These are phyloP conservation scores for Syzygium aromaticum DNA, from an alignment of 345 rosid genomes.

Conservation along the genomic window DNA sequence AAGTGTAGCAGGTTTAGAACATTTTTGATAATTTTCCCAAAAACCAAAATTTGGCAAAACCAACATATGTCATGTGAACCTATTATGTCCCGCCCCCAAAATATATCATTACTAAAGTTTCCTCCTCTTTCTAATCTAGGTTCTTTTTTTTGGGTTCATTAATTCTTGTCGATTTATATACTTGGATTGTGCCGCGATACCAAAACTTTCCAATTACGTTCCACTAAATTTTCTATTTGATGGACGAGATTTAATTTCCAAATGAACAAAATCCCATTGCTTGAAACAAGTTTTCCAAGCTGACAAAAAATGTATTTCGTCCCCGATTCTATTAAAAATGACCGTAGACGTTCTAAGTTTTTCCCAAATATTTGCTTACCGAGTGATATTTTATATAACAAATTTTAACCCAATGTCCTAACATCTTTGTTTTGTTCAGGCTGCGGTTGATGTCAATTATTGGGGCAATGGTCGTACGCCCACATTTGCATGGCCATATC, in stretches of 20 bases:
- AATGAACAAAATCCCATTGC: background rate
- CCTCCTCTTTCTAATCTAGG: background rate
- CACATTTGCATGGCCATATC: background rate
- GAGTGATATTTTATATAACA: background rate
- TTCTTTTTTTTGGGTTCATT: background rate
- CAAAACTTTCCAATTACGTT: background rate
- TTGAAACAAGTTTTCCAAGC: background rate
- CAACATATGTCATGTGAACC: background rate
- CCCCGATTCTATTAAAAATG: background rate
- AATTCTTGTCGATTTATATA: background rate
- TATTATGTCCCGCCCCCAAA: background rate
- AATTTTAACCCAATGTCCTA: background rate
- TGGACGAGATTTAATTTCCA: background rate
- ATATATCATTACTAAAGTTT: background rate
- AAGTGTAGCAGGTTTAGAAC: too few species aligned
- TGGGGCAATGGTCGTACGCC: background rate
- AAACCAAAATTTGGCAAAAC: background rate
- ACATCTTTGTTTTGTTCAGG: background rate
- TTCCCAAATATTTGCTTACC: background rate
- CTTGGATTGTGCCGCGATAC: background rate
- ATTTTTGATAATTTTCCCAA: too few species aligned
- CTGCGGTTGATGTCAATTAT: background rate
- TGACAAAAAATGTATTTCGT: background rate
- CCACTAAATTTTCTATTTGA: background rate
- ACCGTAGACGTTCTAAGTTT: background rate